Conservation (phyloP, 2,329 filamentous ascomycete genomes). For the Stylonectria norvegica region DNA sequence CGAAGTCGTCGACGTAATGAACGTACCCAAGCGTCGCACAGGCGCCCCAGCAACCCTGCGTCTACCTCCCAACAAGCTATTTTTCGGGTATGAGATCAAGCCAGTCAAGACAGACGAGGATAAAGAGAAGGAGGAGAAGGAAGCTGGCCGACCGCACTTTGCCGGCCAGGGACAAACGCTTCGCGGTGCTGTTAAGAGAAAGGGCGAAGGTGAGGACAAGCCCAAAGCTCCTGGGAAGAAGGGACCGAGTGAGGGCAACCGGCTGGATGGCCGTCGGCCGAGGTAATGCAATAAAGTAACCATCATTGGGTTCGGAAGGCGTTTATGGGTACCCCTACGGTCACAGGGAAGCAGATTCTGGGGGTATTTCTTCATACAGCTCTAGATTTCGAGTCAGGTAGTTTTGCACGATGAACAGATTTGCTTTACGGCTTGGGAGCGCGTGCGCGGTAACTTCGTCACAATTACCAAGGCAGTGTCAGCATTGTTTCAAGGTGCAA, state of each 20-base stretch:
- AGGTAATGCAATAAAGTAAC: too few relatives aligned
- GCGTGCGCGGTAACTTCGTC: too few relatives aligned
- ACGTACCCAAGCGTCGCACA: conserved; percentile 44
- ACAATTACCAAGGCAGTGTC: too few relatives aligned
- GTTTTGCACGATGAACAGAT: too few relatives aligned
- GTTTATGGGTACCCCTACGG: too few relatives aligned
- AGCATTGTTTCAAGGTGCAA: too few relatives aligned
- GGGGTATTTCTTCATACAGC: too few relatives aligned
- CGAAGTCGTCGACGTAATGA: conserved; percentile 22
- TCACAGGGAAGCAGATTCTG: too few relatives aligned
- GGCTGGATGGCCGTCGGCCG: conserved; percentile 42
- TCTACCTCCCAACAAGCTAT: conserved; percentile 83
- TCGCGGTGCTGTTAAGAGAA: conserved; percentile 67
- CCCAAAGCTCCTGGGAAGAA: conserved; percentile 48
- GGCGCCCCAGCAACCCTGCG: conserved; percentile 86
- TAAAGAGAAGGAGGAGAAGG: conserved; percentile 61
- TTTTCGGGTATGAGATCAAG: conserved; percentile 93
- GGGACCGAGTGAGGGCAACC: conserved; percentile 39
- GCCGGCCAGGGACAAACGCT: conserved; percentile 82
- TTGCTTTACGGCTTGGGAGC: too few relatives aligned
- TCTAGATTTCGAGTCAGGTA: too few relatives aligned
- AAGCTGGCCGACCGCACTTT: conserved; percentile 70
- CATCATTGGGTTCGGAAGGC: conserved; percentile 21
- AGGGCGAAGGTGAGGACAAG: conserved; percentile 52
- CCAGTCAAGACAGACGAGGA: conserved; percentile 78